Evolutionary conservation across 2,329 filamentous ascomycete species (phyloP), one percentile per base, ranked within the genome.

Genomic region (Trichophyton mentagrophytes): DNA sequence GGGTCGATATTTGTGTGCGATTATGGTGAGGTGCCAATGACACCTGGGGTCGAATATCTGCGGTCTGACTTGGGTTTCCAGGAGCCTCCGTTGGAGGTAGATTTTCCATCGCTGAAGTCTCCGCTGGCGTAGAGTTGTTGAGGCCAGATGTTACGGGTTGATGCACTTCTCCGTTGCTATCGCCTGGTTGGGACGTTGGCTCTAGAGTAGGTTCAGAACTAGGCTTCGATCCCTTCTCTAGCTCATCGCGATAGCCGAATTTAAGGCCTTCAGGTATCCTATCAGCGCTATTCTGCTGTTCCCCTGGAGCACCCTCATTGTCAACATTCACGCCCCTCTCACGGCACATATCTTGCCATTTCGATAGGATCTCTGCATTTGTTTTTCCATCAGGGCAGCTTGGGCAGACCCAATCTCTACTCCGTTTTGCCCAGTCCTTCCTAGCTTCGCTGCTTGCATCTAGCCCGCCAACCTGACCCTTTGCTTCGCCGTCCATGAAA

Each of bases 401-500:
- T 0, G 78, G 70, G 73, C 93, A 97, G 59, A 76, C 81, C 81
- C 85, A 96, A 0, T 66, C 69, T 0, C 73, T 73, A 63, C 85
- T 90, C 68, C 87, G 83, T 55, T 70, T 76, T 3, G 93, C 93
- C 67, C 93, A 81, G 53, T 82, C 77, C 67, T 80, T 80, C 60
- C 92, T 79, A 58, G 88, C 83, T 3, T 79, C 80, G 17, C 86
- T 85, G 27, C 78, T 82, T 2, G 86, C 86, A 65, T 96, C 91
- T 67, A 97, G 79, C 0, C 93, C 93, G 11, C 93, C 93, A 1
- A 99, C 78, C 77, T 97, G 93, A 0, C 93, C 93, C 67, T 83
- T 84, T 7, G 88, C 85, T 66, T 92, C 89, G 2, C 87, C 91
- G 72, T 95, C 90, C 90, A 99, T 97, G 73, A 96, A 96, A 67